Percentiles rank a stretch among this genome's conserved stretches.
phyloP scores from a whole-genome alignment of 352 stramenopile species.

The Phytophthora tentaculata region DNA sequence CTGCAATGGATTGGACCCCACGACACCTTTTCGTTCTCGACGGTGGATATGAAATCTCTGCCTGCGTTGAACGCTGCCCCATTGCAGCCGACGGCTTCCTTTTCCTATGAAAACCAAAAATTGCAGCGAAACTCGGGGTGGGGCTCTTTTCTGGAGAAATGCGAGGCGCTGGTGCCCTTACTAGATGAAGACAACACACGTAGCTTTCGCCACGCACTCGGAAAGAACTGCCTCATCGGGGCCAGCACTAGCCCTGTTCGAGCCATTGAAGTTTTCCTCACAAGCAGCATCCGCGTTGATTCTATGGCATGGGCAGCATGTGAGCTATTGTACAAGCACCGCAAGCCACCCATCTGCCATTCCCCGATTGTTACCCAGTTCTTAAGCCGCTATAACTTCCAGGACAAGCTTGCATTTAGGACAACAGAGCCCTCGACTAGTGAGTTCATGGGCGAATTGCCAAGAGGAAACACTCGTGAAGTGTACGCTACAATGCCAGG shows the following conservation, averaged over 20 bases:
- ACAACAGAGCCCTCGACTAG: conserved; percentile 5
- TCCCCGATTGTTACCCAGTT: conserved; percentile 57
- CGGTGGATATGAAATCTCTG: conserved; percentile 31
- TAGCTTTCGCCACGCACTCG: conserved; percentile 34
- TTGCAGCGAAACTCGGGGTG: conserved; percentile 42
- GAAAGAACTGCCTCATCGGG: conserved; percentile 54
- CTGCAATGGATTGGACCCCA: conserved; percentile 50
- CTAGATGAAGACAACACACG: conserved; percentile 5
- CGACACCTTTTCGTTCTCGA: conserved; percentile 49
- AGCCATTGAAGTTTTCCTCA: conserved; percentile 49
- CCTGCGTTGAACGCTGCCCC: conserved; percentile 13
- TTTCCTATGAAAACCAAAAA: conserved; percentile 24
- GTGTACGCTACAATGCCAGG: conserved; percentile 29
- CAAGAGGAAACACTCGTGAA: not conserved
- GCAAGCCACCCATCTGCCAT: conserved; percentile 59
- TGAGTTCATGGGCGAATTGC: not conserved
- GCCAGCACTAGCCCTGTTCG: conserved; percentile 16
- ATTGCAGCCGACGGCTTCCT: conserved; percentile 13
- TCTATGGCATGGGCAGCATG: conserved; percentile 62
- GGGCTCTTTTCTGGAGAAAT: conserved; percentile 58
- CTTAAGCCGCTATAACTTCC: conserved; percentile 39
- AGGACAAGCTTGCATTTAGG: conserved; percentile 11
- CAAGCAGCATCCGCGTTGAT: conserved; percentile 50
- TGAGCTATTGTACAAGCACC: conserved; percentile 50
- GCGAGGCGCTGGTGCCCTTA: conserved; percentile 40